Evolutionary conservation across 331 rosid genomes (phyloP).

Genomic region (Cydonia oblonga): DNA sequence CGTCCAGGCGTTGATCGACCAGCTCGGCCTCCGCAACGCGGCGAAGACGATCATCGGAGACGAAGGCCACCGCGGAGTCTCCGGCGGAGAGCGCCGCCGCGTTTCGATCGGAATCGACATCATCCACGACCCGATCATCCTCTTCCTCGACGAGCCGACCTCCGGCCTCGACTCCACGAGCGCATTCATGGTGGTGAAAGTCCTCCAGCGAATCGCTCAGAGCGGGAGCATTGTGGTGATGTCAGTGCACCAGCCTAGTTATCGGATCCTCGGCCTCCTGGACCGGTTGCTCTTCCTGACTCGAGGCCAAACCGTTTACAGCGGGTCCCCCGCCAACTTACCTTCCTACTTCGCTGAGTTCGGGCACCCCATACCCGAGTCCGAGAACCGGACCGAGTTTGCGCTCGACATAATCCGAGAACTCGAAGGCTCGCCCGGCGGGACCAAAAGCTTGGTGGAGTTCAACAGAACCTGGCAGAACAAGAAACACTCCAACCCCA

Average conservation of each 20-base stretch:
- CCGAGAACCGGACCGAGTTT: slow-evolving; percentile 79
- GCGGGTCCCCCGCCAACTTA: slow-evolving; percentile 58
- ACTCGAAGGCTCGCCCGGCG: slow-evolving; percentile 71
- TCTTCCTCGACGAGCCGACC: slow-evolving; percentile 90
- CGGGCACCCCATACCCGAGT: slow-evolving; percentile 79
- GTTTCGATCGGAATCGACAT: slow-evolving; percentile 90
- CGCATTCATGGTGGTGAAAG: slow-evolving; percentile 95
- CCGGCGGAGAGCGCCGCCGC: slow-evolving; percentile 89
- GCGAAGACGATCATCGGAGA: slow-evolving; percentile 76
- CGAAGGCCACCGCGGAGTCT: slow-evolving; percentile 96
- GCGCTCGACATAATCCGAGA: slow-evolving; percentile 87
- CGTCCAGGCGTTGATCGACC: slow-evolving; percentile 76
- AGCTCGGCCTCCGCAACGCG: slow-evolving; percentile 72
- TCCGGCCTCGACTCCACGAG: slow-evolving; percentile 90
- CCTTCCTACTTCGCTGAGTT: slow-evolving; percentile 59
- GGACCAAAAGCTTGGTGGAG: slow-evolving; percentile 61
- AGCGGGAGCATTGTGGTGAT: slow-evolving; percentile 90
- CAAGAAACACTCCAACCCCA: slow-evolving; percentile 21
- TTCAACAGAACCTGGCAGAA: slow-evolving; percentile 78
- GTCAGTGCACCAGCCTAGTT: slow-evolving; percentile 94
- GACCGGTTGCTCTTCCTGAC: slow-evolving; percentile 74
- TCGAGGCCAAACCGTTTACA: slow-evolving; percentile 74
- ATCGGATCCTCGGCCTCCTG: slow-evolving; percentile 59
- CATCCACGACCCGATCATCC: slow-evolving; percentile 77
- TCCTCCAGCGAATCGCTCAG: slow-evolving; percentile 79